Evolutionary conservation across 2,329 filamentous ascomycete genomes (phyloP).

Genomic region (Trichophyton mentagrophytes): DNA sequence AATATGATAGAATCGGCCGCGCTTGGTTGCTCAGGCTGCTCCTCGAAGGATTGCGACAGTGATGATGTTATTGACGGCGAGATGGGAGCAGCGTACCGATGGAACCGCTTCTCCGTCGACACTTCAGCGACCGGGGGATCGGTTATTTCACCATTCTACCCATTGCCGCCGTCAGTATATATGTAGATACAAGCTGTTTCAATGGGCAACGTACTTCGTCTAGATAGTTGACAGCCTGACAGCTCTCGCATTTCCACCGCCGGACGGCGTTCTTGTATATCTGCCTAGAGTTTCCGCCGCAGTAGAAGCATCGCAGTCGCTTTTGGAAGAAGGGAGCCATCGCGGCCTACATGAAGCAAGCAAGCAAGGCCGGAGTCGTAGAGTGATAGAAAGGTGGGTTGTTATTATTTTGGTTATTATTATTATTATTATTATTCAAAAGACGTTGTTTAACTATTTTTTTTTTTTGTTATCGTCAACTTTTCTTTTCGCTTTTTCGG

Average conservation of each 20-base stretch:
- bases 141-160: conserved; percentile 70
- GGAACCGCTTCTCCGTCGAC: conserved; percentile 33
- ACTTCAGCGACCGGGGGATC: conserved; percentile 61
- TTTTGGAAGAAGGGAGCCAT: conserved; percentile 34
- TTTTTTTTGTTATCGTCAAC: neutral
- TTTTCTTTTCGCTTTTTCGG: neutral
- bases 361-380: neutral
- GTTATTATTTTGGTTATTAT: neutral
- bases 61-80: conserved; percentile 9
- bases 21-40: conserved; percentile 19
- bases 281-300: conserved; percentile 53
- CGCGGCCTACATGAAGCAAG: conserved; percentile 14
- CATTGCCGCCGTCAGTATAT: neutral
- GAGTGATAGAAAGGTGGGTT: neutral
- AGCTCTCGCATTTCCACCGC: conserved; percentile 13
- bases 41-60: conserved; percentile 32
- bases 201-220: conserved; percentile 55
- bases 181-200: conserved; percentile 12
- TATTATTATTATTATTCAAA: too few species aligned
- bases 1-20: conserved; percentile 37
- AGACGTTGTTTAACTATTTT: too few species aligned
- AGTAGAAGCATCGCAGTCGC: conserved; percentile 67
- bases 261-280: conserved; percentile 63
- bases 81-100: conserved; percentile 36
- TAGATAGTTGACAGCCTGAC: conserved; percentile 71